Evolutionary conservation across 1,284 basidiomycete genomes (phyloP).

Genomic region (Kwoniella shivajii): DNA sequence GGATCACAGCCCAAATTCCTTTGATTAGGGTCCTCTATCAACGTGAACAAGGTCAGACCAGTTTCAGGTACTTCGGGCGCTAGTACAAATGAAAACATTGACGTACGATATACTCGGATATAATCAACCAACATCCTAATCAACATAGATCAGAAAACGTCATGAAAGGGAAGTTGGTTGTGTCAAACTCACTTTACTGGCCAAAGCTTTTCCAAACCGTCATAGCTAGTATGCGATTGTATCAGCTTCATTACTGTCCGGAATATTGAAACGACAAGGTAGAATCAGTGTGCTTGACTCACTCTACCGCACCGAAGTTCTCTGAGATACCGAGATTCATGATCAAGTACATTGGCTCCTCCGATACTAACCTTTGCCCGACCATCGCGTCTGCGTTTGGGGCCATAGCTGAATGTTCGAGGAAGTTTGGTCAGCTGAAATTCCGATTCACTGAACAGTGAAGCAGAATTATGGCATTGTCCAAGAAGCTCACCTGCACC

Average conservation of each 20-base stretch:
- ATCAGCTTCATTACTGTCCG: neutral
- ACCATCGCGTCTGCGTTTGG: slow-evolving; percentile 71
- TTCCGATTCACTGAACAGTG: neutral
- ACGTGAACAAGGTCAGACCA: neutral
- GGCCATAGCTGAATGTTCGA: slow-evolving; percentile 61
- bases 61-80: too few species aligned
- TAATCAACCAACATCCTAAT: slow-evolving; percentile 50
- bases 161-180: neutral
- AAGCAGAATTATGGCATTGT: neutral
- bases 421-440: neutral
- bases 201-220: slow-evolving; percentile 41
- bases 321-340: slow-evolving; percentile 71
- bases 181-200: slow-evolving; percentile 35
- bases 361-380: slow-evolving; percentile 70
- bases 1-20: slow-evolving; percentile 55
- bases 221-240: slow-evolving; percentile 24
- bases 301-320: slow-evolving; percentile 73
- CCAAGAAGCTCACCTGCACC: slow-evolving; percentile 47
- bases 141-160: too few species aligned
- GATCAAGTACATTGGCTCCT: slow-evolving; percentile 72
- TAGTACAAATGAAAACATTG: neutral
- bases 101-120: slow-evolving; percentile 52
- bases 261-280: neutral
- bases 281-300: slow-evolving; percentile 14
- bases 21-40: slow-evolving; percentile 45